These are phyloP conservation scores for Sphagnum magellanicum DNA, from an alignment of 228 moss, liverwort and hornwort genomes.

Conservation along the genomic window DNA sequence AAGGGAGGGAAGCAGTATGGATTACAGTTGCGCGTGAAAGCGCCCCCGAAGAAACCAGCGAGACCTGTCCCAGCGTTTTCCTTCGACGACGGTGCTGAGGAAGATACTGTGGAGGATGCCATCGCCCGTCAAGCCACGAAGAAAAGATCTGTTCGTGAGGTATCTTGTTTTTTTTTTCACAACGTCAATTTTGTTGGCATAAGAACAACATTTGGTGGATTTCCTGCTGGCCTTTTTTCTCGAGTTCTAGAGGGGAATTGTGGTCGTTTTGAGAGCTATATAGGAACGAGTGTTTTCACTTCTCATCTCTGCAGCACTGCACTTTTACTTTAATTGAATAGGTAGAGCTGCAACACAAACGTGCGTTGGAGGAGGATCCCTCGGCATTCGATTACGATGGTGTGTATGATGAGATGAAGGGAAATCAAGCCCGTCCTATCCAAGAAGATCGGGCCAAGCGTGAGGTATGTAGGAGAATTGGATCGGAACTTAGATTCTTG, in stretches of 20 bases:
- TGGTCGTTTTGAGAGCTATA: background rate
- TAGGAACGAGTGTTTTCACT: background rate
- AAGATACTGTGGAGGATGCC: conserved; percentile 66
- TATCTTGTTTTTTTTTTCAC: conserved; percentile 1
- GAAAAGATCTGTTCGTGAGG: conserved; percentile 78
- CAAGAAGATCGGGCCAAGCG: conserved; percentile 85
- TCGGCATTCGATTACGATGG: conserved; percentile 87
- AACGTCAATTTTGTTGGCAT: background rate
- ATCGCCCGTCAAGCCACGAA: conserved; percentile 92
- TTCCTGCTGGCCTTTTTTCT: background rate
- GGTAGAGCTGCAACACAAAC: conserved; percentile 80
- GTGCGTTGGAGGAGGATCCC: conserved; percentile 81
- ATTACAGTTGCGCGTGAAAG: conserved; percentile 72
- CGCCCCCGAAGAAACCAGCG: conserved; percentile 52
- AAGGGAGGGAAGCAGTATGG: conserved; percentile 75
- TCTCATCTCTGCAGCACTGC: background rate
- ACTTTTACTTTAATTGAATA: conserved; percentile 16
- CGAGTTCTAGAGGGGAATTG: background rate
- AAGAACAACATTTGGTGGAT: background rate
- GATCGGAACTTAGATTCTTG: no score
- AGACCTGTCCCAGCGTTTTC: conserved; percentile 44
- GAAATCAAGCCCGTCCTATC: conserved; percentile 80
- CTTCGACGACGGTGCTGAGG: conserved; percentile 47
- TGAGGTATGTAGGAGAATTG: conserved; percentile 38
- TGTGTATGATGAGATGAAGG: conserved; percentile 97